phyloP scores from a whole-genome alignment of 441 rosid genomes.

The Kokia cookei region DNA sequence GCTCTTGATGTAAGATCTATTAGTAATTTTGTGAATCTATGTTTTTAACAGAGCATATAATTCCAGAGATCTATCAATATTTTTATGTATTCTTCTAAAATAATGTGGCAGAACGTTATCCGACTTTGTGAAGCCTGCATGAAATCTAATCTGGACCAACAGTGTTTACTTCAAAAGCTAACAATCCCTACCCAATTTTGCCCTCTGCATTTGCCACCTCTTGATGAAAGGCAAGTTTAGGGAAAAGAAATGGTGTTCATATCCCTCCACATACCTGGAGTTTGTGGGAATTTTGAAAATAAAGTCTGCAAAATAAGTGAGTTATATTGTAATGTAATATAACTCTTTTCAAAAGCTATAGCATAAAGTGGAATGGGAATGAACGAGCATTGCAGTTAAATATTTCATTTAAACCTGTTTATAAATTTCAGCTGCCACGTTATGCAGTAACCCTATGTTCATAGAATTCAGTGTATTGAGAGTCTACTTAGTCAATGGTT shows the following conservation, averaged over 20 bases:
- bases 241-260: background rate
- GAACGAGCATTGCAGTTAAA: background rate
- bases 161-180: background rate
- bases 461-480: background rate
- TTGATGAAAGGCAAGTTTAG: background rate
- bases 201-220: background rate
- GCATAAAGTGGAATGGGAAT: background rate
- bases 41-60: background rate
- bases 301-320: background rate
- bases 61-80: background rate
- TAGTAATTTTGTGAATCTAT: background rate
- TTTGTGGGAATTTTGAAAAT: background rate
- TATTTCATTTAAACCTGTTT: background rate
- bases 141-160: background rate
- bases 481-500: background rate
- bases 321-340: background rate
- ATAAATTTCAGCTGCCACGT: background rate
- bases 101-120: background rate
- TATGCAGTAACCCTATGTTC: background rate
- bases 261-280: background rate
- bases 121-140: background rate
- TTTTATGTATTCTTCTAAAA: background rate
- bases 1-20: background rate
- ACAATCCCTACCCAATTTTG: background rate
- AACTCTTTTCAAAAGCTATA: background rate